Evolutionary conservation across 257 asterid genomes (phyloP).

Genomic region (Verbascum thapsus): DNA sequence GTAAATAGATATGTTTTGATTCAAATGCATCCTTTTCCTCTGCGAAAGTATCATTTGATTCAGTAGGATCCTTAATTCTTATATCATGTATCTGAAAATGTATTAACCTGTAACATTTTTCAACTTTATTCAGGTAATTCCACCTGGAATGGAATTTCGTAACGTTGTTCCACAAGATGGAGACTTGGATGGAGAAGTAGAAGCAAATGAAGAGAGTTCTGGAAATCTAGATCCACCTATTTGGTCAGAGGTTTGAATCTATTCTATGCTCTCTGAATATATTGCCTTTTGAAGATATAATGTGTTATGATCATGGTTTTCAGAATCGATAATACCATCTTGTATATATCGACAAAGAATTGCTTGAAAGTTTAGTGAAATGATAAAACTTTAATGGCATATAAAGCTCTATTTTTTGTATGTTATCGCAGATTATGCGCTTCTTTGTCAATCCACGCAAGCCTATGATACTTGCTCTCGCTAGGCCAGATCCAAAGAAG

Average conservation of each 20-base stretch:
- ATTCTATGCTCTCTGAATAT: constrained; percentile 27
- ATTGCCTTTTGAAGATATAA: constrained; percentile 10
- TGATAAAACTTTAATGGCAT: neutral
- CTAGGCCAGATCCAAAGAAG: constrained; percentile 92
- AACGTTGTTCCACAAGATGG: constrained; percentile 60
- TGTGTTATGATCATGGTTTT: constrained; percentile 12
- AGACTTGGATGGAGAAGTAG: constrained; percentile 56
- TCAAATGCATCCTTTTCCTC: constrained; percentile 1
- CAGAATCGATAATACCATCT: neutral
- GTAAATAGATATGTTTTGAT: neutral
- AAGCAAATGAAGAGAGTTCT: constrained; percentile 46
- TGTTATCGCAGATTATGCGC: constrained; percentile 66
- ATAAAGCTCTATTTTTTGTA: constrained; percentile 6
- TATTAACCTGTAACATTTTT: constrained; percentile 10
- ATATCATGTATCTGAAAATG: constrained; percentile 19
- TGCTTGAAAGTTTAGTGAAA: constrained; percentile 12
- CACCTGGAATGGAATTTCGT: constrained; percentile 91
- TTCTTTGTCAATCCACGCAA: constrained; percentile 82
- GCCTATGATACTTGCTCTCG: constrained; percentile 91
- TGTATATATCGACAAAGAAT: neutral
- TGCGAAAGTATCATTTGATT: neutral
- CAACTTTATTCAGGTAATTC: constrained; percentile 59
- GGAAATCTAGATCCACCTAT: constrained; percentile 62
- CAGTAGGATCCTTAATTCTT: constrained; percentile 9
- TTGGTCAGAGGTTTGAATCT: constrained; percentile 73